A percentile compares a stretch with the other conserved stretches of the same genome.
Conservation (phyloP, 345 rosid genomes). For the Citrus sinensis region DNA sequence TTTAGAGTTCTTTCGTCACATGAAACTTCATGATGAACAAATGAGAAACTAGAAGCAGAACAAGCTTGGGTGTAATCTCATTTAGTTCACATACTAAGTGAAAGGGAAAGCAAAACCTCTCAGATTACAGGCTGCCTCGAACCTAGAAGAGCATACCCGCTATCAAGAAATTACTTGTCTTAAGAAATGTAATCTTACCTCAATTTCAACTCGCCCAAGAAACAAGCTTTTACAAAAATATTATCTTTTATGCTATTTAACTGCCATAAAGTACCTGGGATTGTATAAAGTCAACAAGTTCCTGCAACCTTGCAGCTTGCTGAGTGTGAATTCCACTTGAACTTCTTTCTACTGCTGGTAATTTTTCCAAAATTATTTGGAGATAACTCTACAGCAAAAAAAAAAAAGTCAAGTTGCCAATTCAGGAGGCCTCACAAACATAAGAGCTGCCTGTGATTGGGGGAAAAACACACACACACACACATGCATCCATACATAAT, state of each 20-base stretch:
- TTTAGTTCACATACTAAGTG: background rate
- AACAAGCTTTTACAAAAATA: background rate
- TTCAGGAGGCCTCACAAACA: background rate
- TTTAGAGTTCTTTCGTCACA: background rate
- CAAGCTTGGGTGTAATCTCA: background rate
- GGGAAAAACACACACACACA: no score
- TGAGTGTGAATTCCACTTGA: constrained; percentile 71
- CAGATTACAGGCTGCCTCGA: background rate
- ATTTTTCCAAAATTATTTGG: constrained; percentile 80
- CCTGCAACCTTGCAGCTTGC: constrained; percentile 87
- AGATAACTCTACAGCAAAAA: constrained; percentile 63
- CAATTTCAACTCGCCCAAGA: background rate
- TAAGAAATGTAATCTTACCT: background rate
- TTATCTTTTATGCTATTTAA: background rate
- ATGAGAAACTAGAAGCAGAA: constrained; percentile 1
- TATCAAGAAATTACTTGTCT: background rate
- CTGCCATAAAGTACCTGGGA: constrained; percentile 58
- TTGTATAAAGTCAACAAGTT: constrained; percentile 84
- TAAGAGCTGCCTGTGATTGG: background rate
- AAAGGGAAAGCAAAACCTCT: background rate
- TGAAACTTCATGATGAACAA: background rate
- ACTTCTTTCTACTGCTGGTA: constrained; percentile 68
- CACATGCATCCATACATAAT: background rate
- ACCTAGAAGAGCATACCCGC: background rate
- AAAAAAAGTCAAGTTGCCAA: background rate